Percentiles rank a stretch among this genome's conserved stretches.
Conservation (phyloP, 352 stramenopile species). For the Globisporangium orthogonon region DNA sequence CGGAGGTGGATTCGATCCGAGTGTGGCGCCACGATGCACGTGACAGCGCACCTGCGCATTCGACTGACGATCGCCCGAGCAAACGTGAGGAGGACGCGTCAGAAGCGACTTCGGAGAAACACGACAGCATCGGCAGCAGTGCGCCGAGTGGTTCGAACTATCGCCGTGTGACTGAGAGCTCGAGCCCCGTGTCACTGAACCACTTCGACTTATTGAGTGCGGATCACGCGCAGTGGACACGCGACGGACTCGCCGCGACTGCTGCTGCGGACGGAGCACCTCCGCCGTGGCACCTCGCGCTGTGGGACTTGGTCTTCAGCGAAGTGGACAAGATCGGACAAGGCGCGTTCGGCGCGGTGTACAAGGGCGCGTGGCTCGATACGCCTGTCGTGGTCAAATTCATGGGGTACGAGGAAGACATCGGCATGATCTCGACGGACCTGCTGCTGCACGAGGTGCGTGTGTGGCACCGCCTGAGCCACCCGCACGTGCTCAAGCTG, state of each 20-base stretch:
- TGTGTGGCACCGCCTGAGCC: background rate
- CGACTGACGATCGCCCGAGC: too few relatives aligned
- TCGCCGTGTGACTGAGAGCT: background rate
- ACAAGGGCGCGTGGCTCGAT: background rate
- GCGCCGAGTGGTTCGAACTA: too few relatives aligned
- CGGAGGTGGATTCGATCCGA: background rate
- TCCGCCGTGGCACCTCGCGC: background rate
- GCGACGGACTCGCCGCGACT: background rate
- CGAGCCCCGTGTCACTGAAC: background rate
- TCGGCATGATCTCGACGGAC: background rate
- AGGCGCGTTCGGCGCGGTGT: background rate
- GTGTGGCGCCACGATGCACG: background rate
- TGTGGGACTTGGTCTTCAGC: background rate
- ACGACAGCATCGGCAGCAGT: too few relatives aligned
- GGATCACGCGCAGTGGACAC: background rate
- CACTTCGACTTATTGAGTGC: background rate
- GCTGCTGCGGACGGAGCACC: background rate
- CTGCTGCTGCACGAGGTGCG: slow-evolving; percentile 2
- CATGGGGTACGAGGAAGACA: too few relatives aligned
- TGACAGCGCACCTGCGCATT: background rate
- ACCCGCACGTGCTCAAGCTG: background rate
- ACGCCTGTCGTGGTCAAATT: slow-evolving; percentile 1
- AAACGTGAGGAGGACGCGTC: too few relatives aligned
- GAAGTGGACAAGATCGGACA: background rate
- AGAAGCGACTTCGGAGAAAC: too few relatives aligned